These are phyloP conservation scores for Chlorophyllum brunneum DNA, from an alignment of 768 basidiomycete species.

Conservation along the genomic window DNA sequence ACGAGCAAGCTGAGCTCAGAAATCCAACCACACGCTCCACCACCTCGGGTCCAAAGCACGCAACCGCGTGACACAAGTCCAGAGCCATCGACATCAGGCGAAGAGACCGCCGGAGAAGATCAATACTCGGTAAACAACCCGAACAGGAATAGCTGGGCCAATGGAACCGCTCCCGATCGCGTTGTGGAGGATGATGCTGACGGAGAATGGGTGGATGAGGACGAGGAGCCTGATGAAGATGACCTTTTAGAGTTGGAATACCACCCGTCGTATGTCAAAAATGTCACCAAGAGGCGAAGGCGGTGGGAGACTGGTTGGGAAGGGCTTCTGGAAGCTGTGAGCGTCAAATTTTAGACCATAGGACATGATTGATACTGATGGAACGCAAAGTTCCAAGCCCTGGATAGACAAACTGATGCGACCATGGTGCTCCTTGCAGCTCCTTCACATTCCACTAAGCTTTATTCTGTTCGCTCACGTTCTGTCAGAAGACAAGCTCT, in stretches of 20 bases:
- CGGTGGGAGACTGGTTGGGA: constrained; percentile 80
- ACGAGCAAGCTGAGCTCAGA: constrained; percentile 21
- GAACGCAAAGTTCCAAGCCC: constrained; percentile 58
- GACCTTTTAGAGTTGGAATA: constrained; percentile 74
- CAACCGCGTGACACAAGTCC: constrained; percentile 81
- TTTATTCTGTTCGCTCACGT: constrained; percentile 63
- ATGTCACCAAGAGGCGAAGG: constrained; percentile 61
- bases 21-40: constrained; percentile 36
- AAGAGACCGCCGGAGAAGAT: constrained; percentile 72
- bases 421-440: constrained; percentile 73
- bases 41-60: constrained; percentile 78
- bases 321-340: constrained; percentile 65
- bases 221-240: constrained; percentile 63
- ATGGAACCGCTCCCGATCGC: constrained; percentile 18
- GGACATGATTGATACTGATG: background rate
- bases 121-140: background rate
- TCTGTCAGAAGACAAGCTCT: constrained; percentile 57
- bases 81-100: constrained; percentile 70
- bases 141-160: constrained; percentile 23
- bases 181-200: constrained; percentile 35
- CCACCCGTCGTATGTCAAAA: constrained; percentile 67
- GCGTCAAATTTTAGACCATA: constrained; percentile 19
- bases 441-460: constrained; percentile 67
- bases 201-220: constrained; percentile 71
- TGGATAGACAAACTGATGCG: constrained; percentile 79